A percentile compares a stretch with the other conserved stretches of the same genome.
phyloP scores from a whole-genome alignment of 352 stramenopile genomes.

The Thalassiosira livingstoniorum region DNA sequence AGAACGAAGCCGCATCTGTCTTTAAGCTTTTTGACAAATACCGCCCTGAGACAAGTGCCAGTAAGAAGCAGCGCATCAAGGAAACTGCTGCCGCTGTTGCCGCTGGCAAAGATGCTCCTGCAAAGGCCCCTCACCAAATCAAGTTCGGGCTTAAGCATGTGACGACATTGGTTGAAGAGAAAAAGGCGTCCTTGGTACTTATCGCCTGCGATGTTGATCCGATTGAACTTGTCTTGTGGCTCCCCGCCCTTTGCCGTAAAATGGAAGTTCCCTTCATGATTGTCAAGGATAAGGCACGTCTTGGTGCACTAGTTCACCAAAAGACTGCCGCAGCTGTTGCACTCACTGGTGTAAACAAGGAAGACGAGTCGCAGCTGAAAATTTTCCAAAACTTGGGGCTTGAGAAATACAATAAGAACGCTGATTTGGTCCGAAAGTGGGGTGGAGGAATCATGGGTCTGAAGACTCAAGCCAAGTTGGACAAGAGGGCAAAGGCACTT shows the following conservation, averaged over 20 bases:
- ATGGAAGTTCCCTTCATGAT: slow-evolving; percentile 99
- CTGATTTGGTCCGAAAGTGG: slow-evolving; percentile 93
- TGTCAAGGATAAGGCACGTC: slow-evolving; percentile 98
- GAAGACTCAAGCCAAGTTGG: slow-evolving; percentile 99
- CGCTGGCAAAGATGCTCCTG: slow-evolving; percentile 81
- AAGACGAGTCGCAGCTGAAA: slow-evolving; percentile 97
- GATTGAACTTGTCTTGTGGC: slow-evolving; percentile 97
- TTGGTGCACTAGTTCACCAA: slow-evolving; percentile 98
- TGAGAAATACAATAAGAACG: slow-evolving; percentile 98
- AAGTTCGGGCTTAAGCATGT: slow-evolving; percentile 99
- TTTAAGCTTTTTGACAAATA: slow-evolving; percentile 99
- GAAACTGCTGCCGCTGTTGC: slow-evolving; percentile 94
- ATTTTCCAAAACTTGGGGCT: slow-evolving; percentile 92
- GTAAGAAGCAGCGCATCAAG: slow-evolving; percentile 97
- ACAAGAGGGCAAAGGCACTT: slow-evolving; percentile 97
- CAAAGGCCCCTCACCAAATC: slow-evolving; percentile 88
- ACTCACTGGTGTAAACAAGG: slow-evolving; percentile 97
- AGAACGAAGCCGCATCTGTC: slow-evolving; percentile 97
- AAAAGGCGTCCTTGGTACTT: slow-evolving; percentile 99
- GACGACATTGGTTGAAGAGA: slow-evolving; percentile 98
- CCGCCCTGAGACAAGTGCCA: slow-evolving; percentile 97
- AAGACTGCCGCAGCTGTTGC: slow-evolving; percentile 96
- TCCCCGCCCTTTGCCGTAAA: slow-evolving; percentile 98
- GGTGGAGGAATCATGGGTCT: slow-evolving; percentile 99
- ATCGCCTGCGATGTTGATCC: slow-evolving; percentile 99